phyloP scores from a whole-genome alignment of 768 basidiomycete species.

The Aureoboletus auriporus region DNA sequence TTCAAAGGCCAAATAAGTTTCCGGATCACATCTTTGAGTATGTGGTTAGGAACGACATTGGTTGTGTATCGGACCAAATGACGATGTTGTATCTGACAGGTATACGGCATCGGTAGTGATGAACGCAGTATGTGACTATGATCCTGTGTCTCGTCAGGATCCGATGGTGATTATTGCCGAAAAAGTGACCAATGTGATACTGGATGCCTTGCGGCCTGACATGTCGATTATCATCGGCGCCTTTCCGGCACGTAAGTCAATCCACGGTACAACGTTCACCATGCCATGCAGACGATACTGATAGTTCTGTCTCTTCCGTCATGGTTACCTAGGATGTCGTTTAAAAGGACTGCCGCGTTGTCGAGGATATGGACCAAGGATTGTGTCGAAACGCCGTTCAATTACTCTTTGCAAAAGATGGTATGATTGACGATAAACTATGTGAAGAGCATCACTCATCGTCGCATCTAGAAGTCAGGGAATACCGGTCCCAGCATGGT shows the following conservation, averaged over 20 bases:
- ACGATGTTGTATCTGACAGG: background rate
- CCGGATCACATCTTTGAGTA: slow-evolving; percentile 32
- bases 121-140: slow-evolving; percentile 13
- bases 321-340: slow-evolving; percentile 12
- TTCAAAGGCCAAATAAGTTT: slow-evolving; percentile 29
- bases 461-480: slow-evolving; percentile 2
- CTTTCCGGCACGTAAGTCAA: slow-evolving; percentile 12
- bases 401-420: slow-evolving; percentile 6
- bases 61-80: background rate
- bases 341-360: slow-evolving; percentile 1
- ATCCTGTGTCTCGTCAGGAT: slow-evolving; percentile 9
- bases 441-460: background rate
- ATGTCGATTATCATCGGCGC: slow-evolving; percentile 7
- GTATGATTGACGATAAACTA: background rate
- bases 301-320: slow-evolving; percentile 6
- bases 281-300: background rate
- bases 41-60: background rate
- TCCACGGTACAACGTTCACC: background rate
- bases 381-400: slow-evolving; percentile 9
- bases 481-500: slow-evolving; percentile 1
- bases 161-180: slow-evolving; percentile 7
- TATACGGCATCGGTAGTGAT: slow-evolving; percentile 9
- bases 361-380: slow-evolving; percentile 4
- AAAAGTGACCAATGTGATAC: slow-evolving; percentile 3
- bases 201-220: slow-evolving; percentile 6